Base-by-base conservation (phyloP, 257 asterid genomes). In the Handroanthus guayacan region DNA sequence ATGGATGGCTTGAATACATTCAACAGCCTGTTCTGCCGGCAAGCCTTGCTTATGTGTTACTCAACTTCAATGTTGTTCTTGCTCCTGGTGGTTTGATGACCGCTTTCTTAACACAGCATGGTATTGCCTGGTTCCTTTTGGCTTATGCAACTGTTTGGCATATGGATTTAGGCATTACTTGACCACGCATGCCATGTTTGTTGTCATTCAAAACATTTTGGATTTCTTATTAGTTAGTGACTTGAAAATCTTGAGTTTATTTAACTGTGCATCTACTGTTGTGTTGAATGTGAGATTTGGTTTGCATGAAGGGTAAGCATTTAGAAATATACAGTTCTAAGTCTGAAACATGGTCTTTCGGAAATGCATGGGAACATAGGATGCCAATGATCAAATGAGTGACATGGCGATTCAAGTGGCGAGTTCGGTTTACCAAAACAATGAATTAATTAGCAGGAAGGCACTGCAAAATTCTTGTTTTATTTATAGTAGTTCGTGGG, bases 21-120 rank as follows among this genome's bases (percentile, higher is more conserved):
- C 88, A 91, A 80, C 98, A 92, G 81, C 98, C 99, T 70, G 98
- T 92, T 90, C 95, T 95, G 69, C 97, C 98, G 5, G 99, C 97
- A 56, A 95, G 99, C 84, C 88, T 95, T 79, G 97, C 97, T 72
- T 87, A 85, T 90, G 98, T 95, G 78, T 78, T 92, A 60, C 95
- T 95, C 80, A 91, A 80, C 86, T 92, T 91, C 86, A 95, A 92
- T 72, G 92, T 85, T 47, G 95, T 91, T 79, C 98, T 92, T 70
- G 91, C 99, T 72, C 99, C 99, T 75, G 93, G 99, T 56, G 87
- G 95, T 72, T 83, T 92, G 81, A 95, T 95, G 98, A 91, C 99
- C 20, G 98, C 99, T 73, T 95, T 95, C 86, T 86, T 95, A 78
- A 93, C 98, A 47, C 97, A 91, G 72, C 87, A 83, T 63, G 99